phyloP scores from a whole-genome alignment of 1,139 yeast species.

The Candida neerlandica region DNA sequence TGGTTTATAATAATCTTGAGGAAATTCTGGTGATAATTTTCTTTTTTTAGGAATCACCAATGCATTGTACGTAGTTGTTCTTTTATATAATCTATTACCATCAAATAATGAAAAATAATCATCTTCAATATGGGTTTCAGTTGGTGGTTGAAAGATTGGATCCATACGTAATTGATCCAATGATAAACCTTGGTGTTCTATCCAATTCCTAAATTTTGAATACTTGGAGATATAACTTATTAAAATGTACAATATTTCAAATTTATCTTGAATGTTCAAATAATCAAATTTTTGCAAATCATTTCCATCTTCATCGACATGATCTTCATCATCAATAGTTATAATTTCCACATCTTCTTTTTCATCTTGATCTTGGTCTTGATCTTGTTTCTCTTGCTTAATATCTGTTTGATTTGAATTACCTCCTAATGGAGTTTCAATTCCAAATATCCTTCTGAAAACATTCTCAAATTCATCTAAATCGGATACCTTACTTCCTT shows the following conservation, averaged over 20 bases:
- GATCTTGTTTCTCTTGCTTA: conserved; percentile 23
- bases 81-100: conserved; percentile 44
- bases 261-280: conserved; percentile 45
- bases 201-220: conserved; percentile 42
- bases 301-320: conserved; percentile 13
- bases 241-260: conserved; percentile 47
- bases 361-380: conserved; percentile 16
- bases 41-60: conserved; percentile 46
- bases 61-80: conserved; percentile 34
- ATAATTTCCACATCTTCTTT: conserved; percentile 10
- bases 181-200: conserved; percentile 42
- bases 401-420: background rate
- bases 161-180: conserved; percentile 34
- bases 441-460: conserved; percentile 48
- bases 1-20: conserved; percentile 29
- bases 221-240: conserved; percentile 40
- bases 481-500: conserved; percentile 31
- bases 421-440: conserved; percentile 40
- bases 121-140: conserved; percentile 17
- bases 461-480: conserved; percentile 47
- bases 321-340: background rate
- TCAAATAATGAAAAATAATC: conserved; percentile 50
- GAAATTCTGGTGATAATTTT: conserved; percentile 35
- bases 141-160: conserved; percentile 19
- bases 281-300: conserved; percentile 33